Conservation (phyloP, 129 eudicot species). For the Chrysanthemum makinoi region DNA sequence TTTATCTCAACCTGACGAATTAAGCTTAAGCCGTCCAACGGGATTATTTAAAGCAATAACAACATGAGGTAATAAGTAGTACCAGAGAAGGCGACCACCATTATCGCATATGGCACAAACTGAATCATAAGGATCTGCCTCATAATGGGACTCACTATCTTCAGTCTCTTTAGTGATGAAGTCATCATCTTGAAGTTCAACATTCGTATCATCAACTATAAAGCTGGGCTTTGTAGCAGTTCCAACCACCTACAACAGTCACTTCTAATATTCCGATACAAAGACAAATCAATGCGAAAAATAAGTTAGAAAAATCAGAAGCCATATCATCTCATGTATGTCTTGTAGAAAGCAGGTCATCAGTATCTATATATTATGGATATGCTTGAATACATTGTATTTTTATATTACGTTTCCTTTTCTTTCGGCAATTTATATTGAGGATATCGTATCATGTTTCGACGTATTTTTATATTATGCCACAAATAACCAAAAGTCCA, state of each 20-base stretch:
- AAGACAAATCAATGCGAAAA: constrained; percentile 5
- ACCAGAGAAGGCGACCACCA: constrained; percentile 67
- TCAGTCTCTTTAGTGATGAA: constrained; percentile 32
- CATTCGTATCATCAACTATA: constrained; percentile 44
- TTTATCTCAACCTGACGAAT: no score
- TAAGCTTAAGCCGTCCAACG: no score
- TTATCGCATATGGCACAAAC: constrained; percentile 89
- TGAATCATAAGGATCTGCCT: constrained; percentile 54
- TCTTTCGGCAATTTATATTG: no score
- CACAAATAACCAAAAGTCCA: background rate
- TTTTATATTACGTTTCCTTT: no score
- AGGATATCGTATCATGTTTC: no score
- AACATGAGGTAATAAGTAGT: no score
- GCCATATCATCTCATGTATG: background rate
- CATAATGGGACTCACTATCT: constrained; percentile 44
- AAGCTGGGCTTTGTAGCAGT: constrained; percentile 31
- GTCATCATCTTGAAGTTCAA: constrained; percentile 49
- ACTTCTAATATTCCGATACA: constrained; percentile 22
- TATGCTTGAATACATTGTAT: no score
- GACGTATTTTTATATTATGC: background rate
- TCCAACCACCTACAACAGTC: constrained; percentile 41
- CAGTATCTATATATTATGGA: no score
- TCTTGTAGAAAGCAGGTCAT: no score
- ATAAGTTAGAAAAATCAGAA: constrained; percentile 18
- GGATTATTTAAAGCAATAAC: no score